Evolutionary conservation across 2,329 filamentous ascomycete genomes (phyloP).

Genomic region (Tolypocladium sp.): DNA sequence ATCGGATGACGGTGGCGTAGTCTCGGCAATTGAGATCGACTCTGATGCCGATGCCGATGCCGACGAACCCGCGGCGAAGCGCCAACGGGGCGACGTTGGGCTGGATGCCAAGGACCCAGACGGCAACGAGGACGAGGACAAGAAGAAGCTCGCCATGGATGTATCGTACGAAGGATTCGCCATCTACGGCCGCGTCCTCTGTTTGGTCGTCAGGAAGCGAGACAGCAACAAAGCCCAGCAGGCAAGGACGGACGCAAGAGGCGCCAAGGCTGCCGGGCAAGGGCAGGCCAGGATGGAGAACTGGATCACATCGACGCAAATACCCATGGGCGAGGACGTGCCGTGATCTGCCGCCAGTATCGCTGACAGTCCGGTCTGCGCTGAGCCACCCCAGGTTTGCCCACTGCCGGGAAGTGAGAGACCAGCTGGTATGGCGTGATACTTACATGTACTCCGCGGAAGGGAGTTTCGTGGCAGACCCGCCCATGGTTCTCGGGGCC

Average conservation of each 20-base stretch:
- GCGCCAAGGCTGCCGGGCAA: slow-evolving; percentile 35
- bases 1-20: slow-evolving; percentile 20
- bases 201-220: slow-evolving; percentile 75
- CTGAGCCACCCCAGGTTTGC: background rate
- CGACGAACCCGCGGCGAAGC: slow-evolving; percentile 36
- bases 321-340: slow-evolving; percentile 32
- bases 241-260: slow-evolving; percentile 15
- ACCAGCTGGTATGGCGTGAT: background rate
- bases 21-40: slow-evolving; percentile 26
- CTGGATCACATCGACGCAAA: slow-evolving; percentile 75
- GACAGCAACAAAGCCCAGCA: slow-evolving; percentile 38
- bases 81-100: slow-evolving; percentile 23
- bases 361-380: background rate
- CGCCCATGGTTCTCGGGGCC: background rate
- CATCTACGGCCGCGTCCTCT: slow-evolving; percentile 89
- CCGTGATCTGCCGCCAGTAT: slow-evolving; percentile 10
- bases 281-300: slow-evolving; percentile 72
- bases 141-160: slow-evolving; percentile 83
- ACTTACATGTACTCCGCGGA: background rate
- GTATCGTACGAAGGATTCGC: slow-evolving; percentile 92
- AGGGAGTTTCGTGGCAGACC: background rate
- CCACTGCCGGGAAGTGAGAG: background rate
- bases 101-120: slow-evolving; percentile 5
- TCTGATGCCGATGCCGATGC: slow-evolving; percentile 27
- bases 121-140: slow-evolving; percentile 49